phyloP scores from a whole-genome alignment of 371 early-diverging fungal genomes.

The Funneliformis caledonium region DNA sequence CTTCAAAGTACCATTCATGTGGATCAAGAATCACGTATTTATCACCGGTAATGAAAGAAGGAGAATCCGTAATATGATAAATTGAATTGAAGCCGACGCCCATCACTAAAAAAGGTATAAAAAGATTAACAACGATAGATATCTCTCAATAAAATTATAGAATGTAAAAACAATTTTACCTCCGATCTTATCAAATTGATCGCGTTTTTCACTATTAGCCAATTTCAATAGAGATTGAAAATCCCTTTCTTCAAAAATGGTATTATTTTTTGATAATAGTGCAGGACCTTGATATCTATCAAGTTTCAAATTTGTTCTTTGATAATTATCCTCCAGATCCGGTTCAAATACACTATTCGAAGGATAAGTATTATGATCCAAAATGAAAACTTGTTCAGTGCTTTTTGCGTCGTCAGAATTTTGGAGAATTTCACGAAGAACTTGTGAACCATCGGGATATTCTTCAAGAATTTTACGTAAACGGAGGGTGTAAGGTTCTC shows the following conservation, averaged over 20 bases:
- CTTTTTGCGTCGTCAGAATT: constrained; percentile 51
- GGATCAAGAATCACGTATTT: constrained; percentile 22
- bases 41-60: constrained; percentile 47
- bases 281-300: constrained; percentile 47
- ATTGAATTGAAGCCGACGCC: constrained; percentile 47
- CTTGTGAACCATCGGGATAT: constrained; percentile 50
- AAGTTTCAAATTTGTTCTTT: constrained; percentile 20
- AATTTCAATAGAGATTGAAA: constrained; percentile 43
- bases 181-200: constrained; percentile 26
- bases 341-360: background rate
- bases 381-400: constrained; percentile 47
- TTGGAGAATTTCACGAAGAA: constrained; percentile 49
- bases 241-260: constrained; percentile 46
- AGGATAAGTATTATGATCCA: constrained; percentile 46
- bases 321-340: background rate
- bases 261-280: constrained; percentile 46
- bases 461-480: constrained; percentile 47
- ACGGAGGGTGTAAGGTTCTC: constrained; percentile 45
- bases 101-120: background rate
- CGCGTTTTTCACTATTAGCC: constrained; percentile 48
- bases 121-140: background rate
- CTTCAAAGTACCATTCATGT: constrained; percentile 19
- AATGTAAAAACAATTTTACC: background rate
- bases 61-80: constrained; percentile 49
- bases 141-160: background rate